Evolutionary conservation across 2,329 filamentous ascomycete species (phyloP), one percentile per base, ranked within the genome.

Genomic region (Xylariomycetidae sp.): DNA sequence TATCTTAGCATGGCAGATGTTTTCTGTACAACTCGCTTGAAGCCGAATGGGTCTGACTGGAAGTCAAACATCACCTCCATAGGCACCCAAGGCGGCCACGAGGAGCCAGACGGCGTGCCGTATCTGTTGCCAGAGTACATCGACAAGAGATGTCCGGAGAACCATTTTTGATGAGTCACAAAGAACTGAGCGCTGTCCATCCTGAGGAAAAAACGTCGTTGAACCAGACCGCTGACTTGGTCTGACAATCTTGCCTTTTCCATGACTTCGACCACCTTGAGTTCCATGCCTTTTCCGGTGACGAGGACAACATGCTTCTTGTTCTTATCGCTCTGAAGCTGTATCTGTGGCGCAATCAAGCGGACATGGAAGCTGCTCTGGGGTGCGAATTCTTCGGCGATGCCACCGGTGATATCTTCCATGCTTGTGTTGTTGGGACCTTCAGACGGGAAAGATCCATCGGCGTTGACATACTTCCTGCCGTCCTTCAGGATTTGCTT

Each of bases 161-260:
- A 90, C 58, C 83, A 92, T 64, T 94, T 94, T 51, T 90, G 85
- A 42, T 90, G 90, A 1, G 90, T 92, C 31, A 98, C 89, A 49
- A 98, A 99, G 63, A 98, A 96, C 58, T 99, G 92, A 17, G 94
- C 84, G 54, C 90, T 94, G 62, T 98, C 92, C 85, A 97, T 96
- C 46, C 88, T 87, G 42, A 96, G 81, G 17, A 89, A 78, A 65
- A 97, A 96, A 6, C 92, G 84, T 23, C 89, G 84, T 57, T 98
- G 94, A 2, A 98, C 90, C 28, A 99, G 74, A 34, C 92, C 94
- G 52, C 88, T 95, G 51, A 99, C 88, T 48, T 86, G 83, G 57
- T 99, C 92, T 30, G 81, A 89, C 36, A 97, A 78, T 40, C 92
- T 78, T 51, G 88, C 83, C 61, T 94, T 96, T 63, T 98, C 92